Evolutionary conservation across 768 basidiomycete species (phyloP).

Genomic region (Coprinellus aureogranulatus): DNA sequence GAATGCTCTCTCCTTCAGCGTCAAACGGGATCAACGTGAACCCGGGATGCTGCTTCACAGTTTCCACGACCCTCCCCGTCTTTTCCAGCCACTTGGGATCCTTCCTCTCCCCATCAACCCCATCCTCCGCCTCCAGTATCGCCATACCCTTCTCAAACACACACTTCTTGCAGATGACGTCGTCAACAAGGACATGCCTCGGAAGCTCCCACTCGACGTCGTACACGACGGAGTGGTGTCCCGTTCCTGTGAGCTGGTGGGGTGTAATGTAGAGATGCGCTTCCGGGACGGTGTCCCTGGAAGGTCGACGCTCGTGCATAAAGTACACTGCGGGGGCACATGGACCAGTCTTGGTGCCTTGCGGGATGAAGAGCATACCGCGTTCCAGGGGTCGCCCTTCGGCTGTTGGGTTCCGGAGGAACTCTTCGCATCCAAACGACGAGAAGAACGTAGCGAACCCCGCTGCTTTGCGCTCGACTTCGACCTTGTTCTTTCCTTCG

Average conservation of each 20-base stretch:
- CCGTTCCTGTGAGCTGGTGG: conserved; percentile 34
- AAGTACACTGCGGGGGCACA: not conserved
- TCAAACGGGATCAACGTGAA: not conserved
- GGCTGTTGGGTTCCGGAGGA: conserved; percentile 15
- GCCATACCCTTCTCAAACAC: not conserved
- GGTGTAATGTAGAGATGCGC: conserved; percentile 52
- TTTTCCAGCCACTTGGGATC: conserved; percentile 13
- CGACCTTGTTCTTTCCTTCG: not conserved
- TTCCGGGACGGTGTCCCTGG: conserved; percentile 23
- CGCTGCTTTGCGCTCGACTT: not conserved
- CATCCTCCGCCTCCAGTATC: conserved; percentile 26
- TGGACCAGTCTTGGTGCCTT: not conserved
- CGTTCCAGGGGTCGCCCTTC: conserved; percentile 33
- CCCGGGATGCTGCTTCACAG: not conserved
- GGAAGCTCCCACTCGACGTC: conserved; percentile 54
- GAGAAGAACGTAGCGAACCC: not conserved
- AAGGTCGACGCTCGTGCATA: not conserved
- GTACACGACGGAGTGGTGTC: conserved; percentile 54
- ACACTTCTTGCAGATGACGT: conserved; percentile 38
- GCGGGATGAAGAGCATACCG: conserved; percentile 9
- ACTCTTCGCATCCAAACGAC: conserved; percentile 7
- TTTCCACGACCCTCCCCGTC: not conserved
- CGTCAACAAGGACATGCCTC: conserved; percentile 32
- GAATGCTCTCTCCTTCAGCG: not conserved
- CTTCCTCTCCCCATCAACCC: conserved; percentile 25